Base-by-base conservation (phyloP, 2,329 filamentous ascomycete genomes). In the Ceratocystis papillata region DNA sequence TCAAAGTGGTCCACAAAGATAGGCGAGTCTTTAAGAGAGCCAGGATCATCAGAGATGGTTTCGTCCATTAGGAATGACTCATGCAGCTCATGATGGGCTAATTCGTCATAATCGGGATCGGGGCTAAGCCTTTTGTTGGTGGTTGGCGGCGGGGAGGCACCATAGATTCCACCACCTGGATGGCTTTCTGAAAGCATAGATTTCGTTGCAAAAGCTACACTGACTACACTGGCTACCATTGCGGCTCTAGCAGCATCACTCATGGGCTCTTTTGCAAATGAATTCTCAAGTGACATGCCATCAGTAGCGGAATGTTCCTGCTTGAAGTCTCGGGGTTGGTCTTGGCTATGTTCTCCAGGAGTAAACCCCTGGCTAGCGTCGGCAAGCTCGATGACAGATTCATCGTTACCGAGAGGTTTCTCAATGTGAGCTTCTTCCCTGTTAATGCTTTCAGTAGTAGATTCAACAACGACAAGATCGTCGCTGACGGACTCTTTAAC, bases 181-280 rank as follows among this genome's bases (percentile, higher is more conserved):
- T 22, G 22, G n/a, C 44, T 65, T 25, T 65, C 66, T 7, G 66
- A 67, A 5, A 67, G 63, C 63, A 67, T 65, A 1, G 66, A 65
- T 55, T 59, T 46, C 8, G 66, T 67, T n/a, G 66, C 63, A 50
- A 66, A 66, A 20, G 64, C 67, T 25, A 66, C 50, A 62, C 61
- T 66, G 41, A 66, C 67, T 25, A 66, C 61, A 62, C 61, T 66
- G 41, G 61, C 67, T 17, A 68, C 67, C 53, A 68, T 64, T 17
- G 67, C 64, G 44, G 67, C 67, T 45, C 67, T 55, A 30, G 67
- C 67, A 41, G 64, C 64, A 41, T 41, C 37, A 41, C 37, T 41
- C 12, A 68, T 25, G 22, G 61, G 28, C 22, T 61, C 67, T 17
- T 45, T 33, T 5, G 63, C 17, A 7, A 22, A 20, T 17, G 30